Percentiles rank a stretch among this genome's conserved stretches.
phyloP scores from a whole-genome alignment of 345 rosid species.

The Limnanthes douglasii region DNA sequence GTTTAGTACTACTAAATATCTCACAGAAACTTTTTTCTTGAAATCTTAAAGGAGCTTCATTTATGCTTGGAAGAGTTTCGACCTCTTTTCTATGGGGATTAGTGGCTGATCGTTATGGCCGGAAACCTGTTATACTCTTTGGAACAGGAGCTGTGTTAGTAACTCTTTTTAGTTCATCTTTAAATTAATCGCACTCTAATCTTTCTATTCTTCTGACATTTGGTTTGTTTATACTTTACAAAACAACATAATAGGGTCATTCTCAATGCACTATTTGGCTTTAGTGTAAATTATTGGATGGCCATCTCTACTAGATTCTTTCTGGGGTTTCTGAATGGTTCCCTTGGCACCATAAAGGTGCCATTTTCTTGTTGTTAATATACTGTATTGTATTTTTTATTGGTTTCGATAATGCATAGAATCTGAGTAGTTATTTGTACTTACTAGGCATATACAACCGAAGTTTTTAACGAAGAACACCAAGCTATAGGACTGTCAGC shows the following conservation, averaged over 20 bases:
- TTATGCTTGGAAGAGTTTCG: constrained; percentile 78
- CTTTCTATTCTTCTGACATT: neutral
- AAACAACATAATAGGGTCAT: constrained; percentile 24
- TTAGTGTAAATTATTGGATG: constrained; percentile 55
- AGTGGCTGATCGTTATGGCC: constrained; percentile 68
- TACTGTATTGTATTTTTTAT: too few relatives aligned
- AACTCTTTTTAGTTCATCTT: neutral
- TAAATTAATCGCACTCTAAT: neutral
- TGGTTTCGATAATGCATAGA: too few relatives aligned
- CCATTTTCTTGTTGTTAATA: too few relatives aligned
- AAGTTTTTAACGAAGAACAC: constrained; percentile 52
- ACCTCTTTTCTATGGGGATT: constrained; percentile 67
- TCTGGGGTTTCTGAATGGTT: constrained; percentile 44
- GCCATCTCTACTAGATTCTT: constrained; percentile 46
- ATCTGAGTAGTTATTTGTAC: too few relatives aligned
- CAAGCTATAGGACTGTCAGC: constrained; percentile 59
- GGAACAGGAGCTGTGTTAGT: constrained; percentile 45
- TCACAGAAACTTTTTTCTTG: neutral
- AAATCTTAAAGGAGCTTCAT: constrained; percentile 43
- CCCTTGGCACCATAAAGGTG: constrained; percentile 60
- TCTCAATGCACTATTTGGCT: constrained; percentile 54
- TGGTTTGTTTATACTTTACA: neutral
- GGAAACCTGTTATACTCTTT: constrained; percentile 52
- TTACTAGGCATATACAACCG: constrained; percentile 74
- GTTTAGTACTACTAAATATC: neutral